Evolutionary conservation across 164 flowering plant genomes (phyloP).

Genomic region (Protea cynaroides): DNA sequence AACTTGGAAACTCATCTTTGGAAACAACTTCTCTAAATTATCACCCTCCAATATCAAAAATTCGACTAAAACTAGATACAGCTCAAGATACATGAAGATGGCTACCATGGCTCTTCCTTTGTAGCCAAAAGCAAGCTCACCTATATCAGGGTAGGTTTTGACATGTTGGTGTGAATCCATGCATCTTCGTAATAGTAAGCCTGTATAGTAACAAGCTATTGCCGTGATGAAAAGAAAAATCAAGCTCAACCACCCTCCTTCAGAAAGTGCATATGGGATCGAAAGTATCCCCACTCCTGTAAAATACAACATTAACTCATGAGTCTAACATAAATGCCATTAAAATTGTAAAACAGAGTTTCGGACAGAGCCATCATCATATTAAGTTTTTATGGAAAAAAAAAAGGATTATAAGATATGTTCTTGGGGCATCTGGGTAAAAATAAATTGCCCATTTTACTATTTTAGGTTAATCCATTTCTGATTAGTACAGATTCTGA

Average conservation of each 20-base stretch:
- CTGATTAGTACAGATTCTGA: too few species aligned
- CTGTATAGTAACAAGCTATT: constrained; percentile 35
- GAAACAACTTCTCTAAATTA: constrained; percentile 47
- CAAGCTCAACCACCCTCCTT: constrained; percentile 77
- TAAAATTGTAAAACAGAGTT: too few species aligned
- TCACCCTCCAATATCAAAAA: constrained; percentile 76
- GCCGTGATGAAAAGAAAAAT: constrained; percentile 40
- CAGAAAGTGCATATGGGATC: constrained; percentile 52
- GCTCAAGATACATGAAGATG: constrained; percentile 42
- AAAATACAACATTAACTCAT: too few species aligned
- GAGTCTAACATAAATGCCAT: too few species aligned
- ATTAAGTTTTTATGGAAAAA: too few species aligned
- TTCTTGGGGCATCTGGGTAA: too few species aligned
- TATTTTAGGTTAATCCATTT: too few species aligned
- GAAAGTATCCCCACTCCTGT: constrained; percentile 71
- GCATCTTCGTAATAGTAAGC: constrained; percentile 44
- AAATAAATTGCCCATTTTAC: too few species aligned
- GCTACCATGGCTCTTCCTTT: constrained; percentile 38
- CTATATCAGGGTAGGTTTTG: constrained; percentile 59
- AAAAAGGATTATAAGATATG: too few species aligned
- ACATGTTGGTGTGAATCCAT: constrained; percentile 48
- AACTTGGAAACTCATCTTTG: constrained; percentile 24
- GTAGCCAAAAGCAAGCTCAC: constrained; percentile 55
- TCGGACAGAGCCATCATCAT: too few species aligned
- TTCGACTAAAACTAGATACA: constrained; percentile 53